Evolutionary conservation across 495 filamentous ascomycete species (phyloP).

Genomic region (Penicillium angulare): DNA sequence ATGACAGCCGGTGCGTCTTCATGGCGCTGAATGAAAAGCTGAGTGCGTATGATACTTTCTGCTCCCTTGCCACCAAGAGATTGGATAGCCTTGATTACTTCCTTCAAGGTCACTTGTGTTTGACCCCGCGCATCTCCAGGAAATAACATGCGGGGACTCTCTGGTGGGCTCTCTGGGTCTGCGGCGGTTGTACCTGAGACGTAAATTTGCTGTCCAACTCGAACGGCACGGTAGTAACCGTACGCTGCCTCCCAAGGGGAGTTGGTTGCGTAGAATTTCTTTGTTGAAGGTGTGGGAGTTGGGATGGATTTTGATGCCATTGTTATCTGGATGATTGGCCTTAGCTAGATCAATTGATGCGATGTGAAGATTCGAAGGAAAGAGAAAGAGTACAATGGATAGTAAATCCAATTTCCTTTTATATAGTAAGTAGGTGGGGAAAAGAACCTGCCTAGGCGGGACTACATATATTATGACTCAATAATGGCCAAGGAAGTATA

Average conservation of each 20-base stretch:
- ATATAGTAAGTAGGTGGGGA: no score
- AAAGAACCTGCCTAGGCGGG: no score
- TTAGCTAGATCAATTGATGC: no score
- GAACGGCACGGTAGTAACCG: slow-evolving; percentile 49
- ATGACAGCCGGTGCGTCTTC: slow-evolving; percentile 35
- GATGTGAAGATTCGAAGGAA: no score
- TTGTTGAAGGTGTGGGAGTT: neutral
- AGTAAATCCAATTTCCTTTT: no score
- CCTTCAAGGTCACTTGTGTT: slow-evolving; percentile 34
- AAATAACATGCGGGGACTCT: slow-evolving; percentile 34
- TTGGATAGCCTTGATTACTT: slow-evolving; percentile 40
- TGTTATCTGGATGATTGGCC: neutral
- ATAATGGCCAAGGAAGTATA: no score
- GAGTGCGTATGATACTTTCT: slow-evolving; percentile 38
- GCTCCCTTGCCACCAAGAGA: slow-evolving; percentile 39
- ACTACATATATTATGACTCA: no score
- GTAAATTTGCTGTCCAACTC: slow-evolving; percentile 41
- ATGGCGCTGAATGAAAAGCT: slow-evolving; percentile 39
- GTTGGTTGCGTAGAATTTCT: slow-evolving; percentile 22
- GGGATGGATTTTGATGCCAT: neutral
- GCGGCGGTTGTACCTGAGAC: slow-evolving; percentile 48
- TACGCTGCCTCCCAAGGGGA: slow-evolving; percentile 45
- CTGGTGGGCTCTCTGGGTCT: slow-evolving; percentile 30
- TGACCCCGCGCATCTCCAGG: slow-evolving; percentile 42
- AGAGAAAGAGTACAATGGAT: no score